Evolutionary conservation across 495 filamentous ascomycete genomes (phyloP), one percentile per base, ranked within the genome.

Genomic region (Neurospora africana): DNA sequence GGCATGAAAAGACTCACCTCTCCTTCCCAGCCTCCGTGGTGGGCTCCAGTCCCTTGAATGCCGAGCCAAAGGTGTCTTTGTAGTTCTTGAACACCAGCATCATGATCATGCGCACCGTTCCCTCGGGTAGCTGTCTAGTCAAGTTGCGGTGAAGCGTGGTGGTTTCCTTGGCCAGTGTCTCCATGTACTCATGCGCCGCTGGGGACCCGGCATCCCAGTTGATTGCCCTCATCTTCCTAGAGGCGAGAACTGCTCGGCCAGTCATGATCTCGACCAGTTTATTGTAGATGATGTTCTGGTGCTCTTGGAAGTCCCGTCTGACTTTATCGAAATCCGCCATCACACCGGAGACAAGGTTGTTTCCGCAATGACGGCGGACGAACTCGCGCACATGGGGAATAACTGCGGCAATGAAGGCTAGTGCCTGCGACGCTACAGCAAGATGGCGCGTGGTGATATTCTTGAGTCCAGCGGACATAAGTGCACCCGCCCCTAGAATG

Each of bases 221-320:
- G 47, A 94, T 85, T 71, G 88, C 88, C 78, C 89, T 92, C 83
- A 99, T 89, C 21, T 88, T 87, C 72, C 87, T 90, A 27, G 93
- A 89, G 75, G 92, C 93, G 0, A 88, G 82, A 2, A 87, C 81
- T 8, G 91, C 91, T 1, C 95, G 88, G 15, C 89, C 89, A 68
- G 89, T 90, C 94, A 98, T 98, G 73, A 99, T 98, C 72, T 97
- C 94, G 19, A 97, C 91, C 0, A 99, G 84, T 78, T 99, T 99
- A 70, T 97, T 93, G 76, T 97, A 93, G 71, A 98, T 98, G 73
- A 89, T 93, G 39, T 88, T 89, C 78, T 98, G 95, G 79, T 98
- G 95, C 76, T 99, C 95, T 76, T 97, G 93, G 75, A 91, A 95
- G 8, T 92, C 84, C 43, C 95, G 88, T 74, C 91, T 91, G 70